Conservation (phyloP, 1,139 yeast species). For the Candida tetrigidarum region DNA sequence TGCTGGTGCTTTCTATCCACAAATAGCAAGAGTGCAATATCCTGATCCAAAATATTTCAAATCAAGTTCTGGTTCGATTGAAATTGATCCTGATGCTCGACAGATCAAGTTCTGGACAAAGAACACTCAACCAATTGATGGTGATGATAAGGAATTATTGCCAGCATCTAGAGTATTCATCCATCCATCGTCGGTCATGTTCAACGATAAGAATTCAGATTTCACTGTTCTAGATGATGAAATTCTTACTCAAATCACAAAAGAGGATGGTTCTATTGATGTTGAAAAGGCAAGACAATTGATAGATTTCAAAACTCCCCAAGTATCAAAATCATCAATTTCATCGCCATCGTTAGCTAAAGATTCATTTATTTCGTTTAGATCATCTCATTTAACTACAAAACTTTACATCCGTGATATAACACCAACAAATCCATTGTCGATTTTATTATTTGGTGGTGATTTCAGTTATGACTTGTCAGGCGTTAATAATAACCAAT, state of each 20-base stretch:
- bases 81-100: slow-evolving; percentile 80
- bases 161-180: slow-evolving; percentile 75
- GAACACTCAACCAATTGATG: slow-evolving; percentile 48
- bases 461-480: slow-evolving; percentile 69
- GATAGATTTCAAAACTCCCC: slow-evolving; percentile 40
- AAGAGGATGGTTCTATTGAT: slow-evolving; percentile 46
- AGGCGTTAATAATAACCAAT: slow-evolving; percentile 35
- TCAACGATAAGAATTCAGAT: slow-evolving; percentile 37
- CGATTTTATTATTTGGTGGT: slow-evolving; percentile 81
- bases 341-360: slow-evolving; percentile 26
- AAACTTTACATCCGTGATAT: slow-evolving; percentile 74
- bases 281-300: slow-evolving; percentile 31
- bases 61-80: slow-evolving; percentile 78
- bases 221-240: slow-evolving; percentile 25
- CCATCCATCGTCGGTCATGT: slow-evolving; percentile 82
- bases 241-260: slow-evolving; percentile 19
- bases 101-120: slow-evolving; percentile 74
- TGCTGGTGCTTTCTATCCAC: slow-evolving; percentile 84
- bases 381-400: slow-evolving; percentile 61
- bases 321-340: slow-evolving; percentile 21
- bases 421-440: slow-evolving; percentile 76
- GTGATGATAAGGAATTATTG: no score
- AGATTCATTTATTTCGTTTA: slow-evolving; percentile 59
- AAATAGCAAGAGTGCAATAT: slow-evolving; percentile 74
- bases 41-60: slow-evolving; percentile 81